Evolutionary conservation across 169 alveolate genomes (phyloP).

Genomic region (Cryptosporidium felis): DNA sequence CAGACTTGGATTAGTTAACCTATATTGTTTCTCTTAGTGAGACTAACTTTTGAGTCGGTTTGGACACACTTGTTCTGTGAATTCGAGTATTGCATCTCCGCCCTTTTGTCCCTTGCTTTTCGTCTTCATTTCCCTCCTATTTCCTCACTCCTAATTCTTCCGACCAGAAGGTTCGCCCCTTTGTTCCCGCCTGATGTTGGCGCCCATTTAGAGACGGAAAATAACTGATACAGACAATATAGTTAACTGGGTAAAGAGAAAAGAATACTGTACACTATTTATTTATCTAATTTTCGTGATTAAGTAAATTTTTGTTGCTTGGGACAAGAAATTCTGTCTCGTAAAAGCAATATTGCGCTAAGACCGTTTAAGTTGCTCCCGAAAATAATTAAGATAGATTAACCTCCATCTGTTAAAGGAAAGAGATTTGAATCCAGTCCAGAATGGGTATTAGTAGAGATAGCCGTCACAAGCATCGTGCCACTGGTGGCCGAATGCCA

Average conservation of each 20-base stretch:
- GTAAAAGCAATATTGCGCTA: constrained; percentile 10
- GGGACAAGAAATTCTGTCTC: constrained; percentile 3
- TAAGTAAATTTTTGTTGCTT: background rate
- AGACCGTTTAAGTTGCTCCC: no score
- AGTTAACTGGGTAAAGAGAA: background rate
- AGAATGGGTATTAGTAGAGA: constrained; percentile 99
- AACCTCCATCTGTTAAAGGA: constrained; percentile 25
- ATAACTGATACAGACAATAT: background rate
- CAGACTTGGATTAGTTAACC: constrained; percentile 41
- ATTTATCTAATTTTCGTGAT: background rate
- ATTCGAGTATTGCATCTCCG: no score
- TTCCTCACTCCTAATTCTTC: no score
- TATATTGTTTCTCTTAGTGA: constrained; percentile 12
- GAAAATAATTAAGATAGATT: constrained; percentile 7
- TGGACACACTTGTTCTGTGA: no score
- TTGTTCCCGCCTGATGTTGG: background rate
- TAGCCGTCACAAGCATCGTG: constrained; percentile 98
- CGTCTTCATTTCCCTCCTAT: no score
- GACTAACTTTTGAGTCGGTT: constrained; percentile 14
- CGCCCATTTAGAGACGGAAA: constrained; percentile 26
- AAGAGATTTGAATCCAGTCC: background rate
- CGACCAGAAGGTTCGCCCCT: no score
- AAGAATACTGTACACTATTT: background rate
- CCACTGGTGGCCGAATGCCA: constrained; percentile 99
- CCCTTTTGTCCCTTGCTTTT: no score